phyloP scores from a whole-genome alignment of 305 asterid genomes.

The Fraxinus baroniana region DNA sequence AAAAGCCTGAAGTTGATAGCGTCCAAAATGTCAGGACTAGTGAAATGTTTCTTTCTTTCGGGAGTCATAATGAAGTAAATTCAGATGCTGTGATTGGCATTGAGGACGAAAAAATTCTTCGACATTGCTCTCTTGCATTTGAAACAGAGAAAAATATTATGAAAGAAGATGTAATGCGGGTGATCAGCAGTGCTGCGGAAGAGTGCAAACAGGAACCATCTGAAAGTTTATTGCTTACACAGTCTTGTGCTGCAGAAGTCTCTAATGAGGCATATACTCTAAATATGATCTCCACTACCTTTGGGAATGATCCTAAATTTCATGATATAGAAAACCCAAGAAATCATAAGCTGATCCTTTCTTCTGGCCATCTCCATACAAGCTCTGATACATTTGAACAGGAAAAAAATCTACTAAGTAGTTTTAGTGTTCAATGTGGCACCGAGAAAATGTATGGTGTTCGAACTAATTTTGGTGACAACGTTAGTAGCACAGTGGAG shows the following conservation, averaged over 20 bases:
- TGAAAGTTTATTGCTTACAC: constrained; percentile 25
- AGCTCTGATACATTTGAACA: constrained; percentile 35
- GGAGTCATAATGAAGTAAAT: constrained; percentile 19
- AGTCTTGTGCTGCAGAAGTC: constrained; percentile 29
- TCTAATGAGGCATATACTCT: constrained; percentile 32
- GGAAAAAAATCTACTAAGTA: constrained; percentile 36
- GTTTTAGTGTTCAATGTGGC: constrained; percentile 39
- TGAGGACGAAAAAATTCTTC: constrained; percentile 30
- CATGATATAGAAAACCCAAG: constrained; percentile 33
- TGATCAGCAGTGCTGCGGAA: constrained; percentile 22
- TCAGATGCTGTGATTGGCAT: constrained; percentile 11
- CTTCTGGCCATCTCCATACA: constrained; percentile 43
- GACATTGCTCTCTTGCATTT: constrained; percentile 32
- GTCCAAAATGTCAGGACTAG: constrained; percentile 16
- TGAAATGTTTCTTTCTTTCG: constrained; percentile 23
- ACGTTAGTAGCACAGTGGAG: constrained; percentile 22
- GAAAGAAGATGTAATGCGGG: constrained; percentile 19
- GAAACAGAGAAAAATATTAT: constrained; percentile 20
- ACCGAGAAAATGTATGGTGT: constrained; percentile 36
- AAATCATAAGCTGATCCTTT: constrained; percentile 54
- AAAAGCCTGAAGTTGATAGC: constrained; percentile 21
- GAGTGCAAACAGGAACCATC: constrained; percentile 26
- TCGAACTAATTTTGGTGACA: constrained; percentile 28
- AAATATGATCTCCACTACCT: constrained; percentile 33
- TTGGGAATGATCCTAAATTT: constrained; percentile 35